Conservation (phyloP, 257 asterid species). For the Solanum tarijense region DNA sequence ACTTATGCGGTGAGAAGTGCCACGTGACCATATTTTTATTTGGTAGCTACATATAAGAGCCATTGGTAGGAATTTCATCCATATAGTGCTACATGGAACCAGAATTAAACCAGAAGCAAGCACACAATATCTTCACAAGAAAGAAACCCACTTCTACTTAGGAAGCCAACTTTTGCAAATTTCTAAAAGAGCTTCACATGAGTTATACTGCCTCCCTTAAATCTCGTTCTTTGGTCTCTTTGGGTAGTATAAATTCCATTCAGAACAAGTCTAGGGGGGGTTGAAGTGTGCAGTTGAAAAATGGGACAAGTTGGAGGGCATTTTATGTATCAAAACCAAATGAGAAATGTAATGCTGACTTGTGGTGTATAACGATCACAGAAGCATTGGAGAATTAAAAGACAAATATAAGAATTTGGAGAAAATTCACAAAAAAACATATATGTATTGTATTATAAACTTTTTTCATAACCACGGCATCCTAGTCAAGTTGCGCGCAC, state of each 20-base stretch:
- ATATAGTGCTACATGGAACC: not conserved
- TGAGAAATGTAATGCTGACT: not conserved
- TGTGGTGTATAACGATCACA: not conserved
- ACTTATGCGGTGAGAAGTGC: not conserved
- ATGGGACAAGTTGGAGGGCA: not conserved
- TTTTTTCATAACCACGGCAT: not conserved
- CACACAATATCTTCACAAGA: not conserved
- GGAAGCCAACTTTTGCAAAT: not conserved
- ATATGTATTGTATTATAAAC: not conserved
- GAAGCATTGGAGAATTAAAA: not conserved
- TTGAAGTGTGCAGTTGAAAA: not conserved
- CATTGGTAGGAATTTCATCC: not conserved
- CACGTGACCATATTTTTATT: not conserved
- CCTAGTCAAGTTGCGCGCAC: not conserved
- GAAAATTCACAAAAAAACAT: not conserved
- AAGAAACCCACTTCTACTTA: not conserved
- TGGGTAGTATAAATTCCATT: not conserved
- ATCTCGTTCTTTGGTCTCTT: not conserved
- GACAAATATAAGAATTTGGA: not conserved
- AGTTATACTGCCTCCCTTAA: not conserved
- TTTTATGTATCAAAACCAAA: not conserved
- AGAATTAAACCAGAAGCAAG: not conserved
- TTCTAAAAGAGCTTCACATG: not conserved
- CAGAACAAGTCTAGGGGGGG: not conserved
- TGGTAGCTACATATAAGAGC: not conserved